phyloP scores from a whole-genome alignment of 1,139 yeast genomes.

The Oligophagozyma castellii region DNA sequence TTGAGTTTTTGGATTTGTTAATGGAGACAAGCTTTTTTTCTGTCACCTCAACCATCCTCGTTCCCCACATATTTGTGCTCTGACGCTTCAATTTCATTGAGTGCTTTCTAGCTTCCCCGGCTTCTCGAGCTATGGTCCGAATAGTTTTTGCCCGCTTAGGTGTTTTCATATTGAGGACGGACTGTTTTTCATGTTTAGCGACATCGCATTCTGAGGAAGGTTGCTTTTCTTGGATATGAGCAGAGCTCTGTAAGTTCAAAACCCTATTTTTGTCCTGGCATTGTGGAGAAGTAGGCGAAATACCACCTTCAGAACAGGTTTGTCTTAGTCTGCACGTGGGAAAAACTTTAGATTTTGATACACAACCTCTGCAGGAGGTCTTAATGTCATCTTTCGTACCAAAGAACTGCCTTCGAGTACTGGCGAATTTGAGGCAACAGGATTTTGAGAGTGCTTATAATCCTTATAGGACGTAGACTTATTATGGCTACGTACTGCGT shows the following conservation, averaged over 20 bases:
- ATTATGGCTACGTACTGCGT: conserved; percentile 1
- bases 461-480: conserved; percentile 1
- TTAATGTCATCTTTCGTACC: conserved; percentile 39
- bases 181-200: too few species aligned
- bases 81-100: conserved; percentile 39
- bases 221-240: neutral
- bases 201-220: too few species aligned
- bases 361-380: conserved; percentile 92
- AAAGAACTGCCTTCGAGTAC: conserved; percentile 12
- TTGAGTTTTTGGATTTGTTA: conserved; percentile 34
- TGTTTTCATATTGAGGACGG: conserved; percentile 13
- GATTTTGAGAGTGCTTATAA: conserved; percentile 9
- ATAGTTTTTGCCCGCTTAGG: conserved; percentile 67
- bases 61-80: conserved; percentile 98
- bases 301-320: conserved; percentile 72
- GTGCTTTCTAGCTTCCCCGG: conserved; percentile 44
- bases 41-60: conserved; percentile 80
- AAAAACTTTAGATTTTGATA: conserved; percentile 81
- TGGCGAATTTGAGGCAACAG: conserved; percentile 1
- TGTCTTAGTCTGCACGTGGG: conserved; percentile 86
- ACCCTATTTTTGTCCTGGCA: conserved; percentile 3
- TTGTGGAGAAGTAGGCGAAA: conserved; percentile 47
- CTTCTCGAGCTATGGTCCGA: conserved; percentile 86
- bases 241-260: neutral
- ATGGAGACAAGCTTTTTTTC: conserved; percentile 41